Percentiles rank a stretch among this genome's conserved stretches.
Conservation (phyloP, 805 yeast genomes). For the Saccharomyces eubayanus region DNA sequence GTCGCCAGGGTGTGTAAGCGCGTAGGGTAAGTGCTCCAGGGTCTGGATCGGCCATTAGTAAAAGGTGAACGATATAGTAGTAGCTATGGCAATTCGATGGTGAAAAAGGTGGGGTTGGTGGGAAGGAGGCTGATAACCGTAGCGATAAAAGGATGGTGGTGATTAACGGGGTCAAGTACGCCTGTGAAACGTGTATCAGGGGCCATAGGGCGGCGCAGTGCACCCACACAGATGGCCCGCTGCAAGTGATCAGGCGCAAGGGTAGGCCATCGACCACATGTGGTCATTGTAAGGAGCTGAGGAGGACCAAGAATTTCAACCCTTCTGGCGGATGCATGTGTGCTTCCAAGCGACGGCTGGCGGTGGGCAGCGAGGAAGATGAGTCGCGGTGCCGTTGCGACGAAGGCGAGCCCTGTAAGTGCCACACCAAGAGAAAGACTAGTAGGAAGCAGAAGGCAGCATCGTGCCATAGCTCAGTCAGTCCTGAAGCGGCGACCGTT, state of each 20-base stretch:
- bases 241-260: constrained; percentile 87
- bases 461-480: constrained; percentile 4
- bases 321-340: constrained; percentile 24
- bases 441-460: neutral
- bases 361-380: neutral
- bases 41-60: neutral
- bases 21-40: neutral
- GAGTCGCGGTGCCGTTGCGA: constrained; percentile 2
- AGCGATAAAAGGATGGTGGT: constrained; percentile 53
- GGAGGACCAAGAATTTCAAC: constrained; percentile 60
- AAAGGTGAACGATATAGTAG: neutral
- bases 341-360: neutral
- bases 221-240: constrained; percentile 80
- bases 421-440: constrained; percentile 7
- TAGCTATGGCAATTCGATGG: neutral
- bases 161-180: constrained; percentile 86
- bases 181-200: constrained; percentile 90
- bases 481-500: neutral
- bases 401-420: constrained; percentile 8
- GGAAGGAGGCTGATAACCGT: neutral
- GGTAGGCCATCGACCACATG: constrained; percentile 95
- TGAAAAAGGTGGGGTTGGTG: neutral
- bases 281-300: constrained; percentile 68
- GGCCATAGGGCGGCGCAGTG: constrained; percentile 94
- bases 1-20: neutral